Base-by-base conservation (phyloP, 108 stramenopile genomes). In the Asterionellopsis glacialis region DNA sequence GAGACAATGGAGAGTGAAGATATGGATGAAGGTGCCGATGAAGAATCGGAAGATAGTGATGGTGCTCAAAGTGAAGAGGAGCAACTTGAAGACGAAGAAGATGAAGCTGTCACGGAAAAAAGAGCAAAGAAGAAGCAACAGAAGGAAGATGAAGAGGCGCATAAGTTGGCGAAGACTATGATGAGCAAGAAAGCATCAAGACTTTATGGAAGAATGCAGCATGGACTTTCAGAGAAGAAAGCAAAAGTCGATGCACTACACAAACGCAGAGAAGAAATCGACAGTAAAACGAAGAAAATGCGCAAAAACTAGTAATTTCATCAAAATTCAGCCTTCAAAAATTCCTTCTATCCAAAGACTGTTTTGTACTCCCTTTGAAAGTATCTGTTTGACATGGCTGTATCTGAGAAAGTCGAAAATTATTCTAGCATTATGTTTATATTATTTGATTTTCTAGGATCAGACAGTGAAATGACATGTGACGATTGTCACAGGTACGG, bases 151-250 rank as follows among this genome's bases (percentile, higher is more conserved):
- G 75, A 90, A 21, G 95, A 96, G 63, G 84, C 89, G 25, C 75
- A 88, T n/a, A 80, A 77, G 11, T 74, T 94, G 28, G 89, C 93
- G 12, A 92, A 94, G 63, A 78, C 80, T 38, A 92, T 97, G 82
- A 97, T 97, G 96, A 83, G 81, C 53, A 87, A 91, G 44, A 97
- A 97, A 69, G 93, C 94, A 41, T 63, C 84, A n/a, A 76, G 88
- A 47, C 72, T 97, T 50, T 97, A 97, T 54, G 77, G 76, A 40
- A 75, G 87, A 57, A 97, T 97, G 96, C 94, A 97, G 60, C 88
- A 93, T 69, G 96, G 96, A 16, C 82, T 94, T 61, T 68, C 81
- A 13, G 61, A 83, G 53, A 91, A 94, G 67, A 69, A 94, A 33
- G 87, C 81, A 0, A 84, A 82, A 62, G 88, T 94, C 16, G 91